A percentile compares a stretch with the other conserved stretches of the same genome.
phyloP scores from a whole-genome alignment of 2,329 filamentous ascomycete species.

The Colletotrichum tropicale region DNA sequence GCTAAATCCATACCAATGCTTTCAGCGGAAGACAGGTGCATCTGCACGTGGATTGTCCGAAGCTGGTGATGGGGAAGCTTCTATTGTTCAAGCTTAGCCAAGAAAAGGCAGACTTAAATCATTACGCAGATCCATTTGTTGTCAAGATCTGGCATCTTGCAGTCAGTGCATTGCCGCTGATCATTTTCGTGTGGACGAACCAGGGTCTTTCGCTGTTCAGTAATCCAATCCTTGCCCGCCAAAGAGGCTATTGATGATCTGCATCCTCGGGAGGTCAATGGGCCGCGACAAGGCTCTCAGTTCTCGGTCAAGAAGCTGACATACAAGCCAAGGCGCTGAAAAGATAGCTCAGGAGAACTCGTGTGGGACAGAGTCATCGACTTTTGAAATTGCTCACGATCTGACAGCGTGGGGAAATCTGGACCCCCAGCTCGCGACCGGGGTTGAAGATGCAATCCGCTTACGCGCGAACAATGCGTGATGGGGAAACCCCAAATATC shows the following conservation, averaged over 20 bases:
- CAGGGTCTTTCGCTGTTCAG: not conserved
- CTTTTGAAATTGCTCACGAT: not conserved
- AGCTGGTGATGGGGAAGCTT: not conserved
- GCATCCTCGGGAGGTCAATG: not conserved
- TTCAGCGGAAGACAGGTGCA: not conserved
- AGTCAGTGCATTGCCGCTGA: not conserved
- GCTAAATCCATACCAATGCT: not conserved
- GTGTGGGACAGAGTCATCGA: not conserved
- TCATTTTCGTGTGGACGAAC: not conserved
- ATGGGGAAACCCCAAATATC: not conserved
- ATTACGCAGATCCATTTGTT: not conserved
- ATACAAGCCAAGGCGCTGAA: not conserved
- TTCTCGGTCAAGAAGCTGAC: not conserved
- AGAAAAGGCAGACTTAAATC: not conserved
- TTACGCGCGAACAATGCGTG: not conserved
- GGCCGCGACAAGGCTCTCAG: not conserved
- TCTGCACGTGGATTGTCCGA: not conserved
- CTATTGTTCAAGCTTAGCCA: not conserved
- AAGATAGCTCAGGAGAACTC: not conserved
- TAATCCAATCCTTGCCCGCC: not conserved
- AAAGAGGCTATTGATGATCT: not conserved
- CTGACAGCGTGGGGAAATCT: not conserved
- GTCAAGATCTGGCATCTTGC: not conserved
- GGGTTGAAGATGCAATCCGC: not conserved
- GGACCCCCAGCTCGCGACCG: not conserved